A percentile compares a stretch with the other conserved stretches of the same genome.
Conservation (phyloP, 2,329 filamentous ascomycete genomes). For the Botrytis sinoallii region DNA sequence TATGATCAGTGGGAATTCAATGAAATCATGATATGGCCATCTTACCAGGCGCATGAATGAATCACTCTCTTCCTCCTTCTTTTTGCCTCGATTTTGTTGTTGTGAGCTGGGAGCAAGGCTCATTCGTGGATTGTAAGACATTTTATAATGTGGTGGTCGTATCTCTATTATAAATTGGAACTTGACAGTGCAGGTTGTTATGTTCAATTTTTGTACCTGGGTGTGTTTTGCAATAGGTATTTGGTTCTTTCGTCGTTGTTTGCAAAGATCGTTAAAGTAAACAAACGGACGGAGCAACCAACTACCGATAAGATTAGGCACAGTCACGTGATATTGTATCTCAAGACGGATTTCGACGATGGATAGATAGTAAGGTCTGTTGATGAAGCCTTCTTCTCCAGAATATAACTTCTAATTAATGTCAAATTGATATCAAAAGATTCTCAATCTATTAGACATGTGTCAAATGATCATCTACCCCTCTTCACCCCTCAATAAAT, state of each 20-base stretch:
- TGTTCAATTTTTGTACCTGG: not conserved
- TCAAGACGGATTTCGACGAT: too few relatives aligned
- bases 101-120: conserved; percentile 49
- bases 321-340: not conserved
- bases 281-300: conserved; percentile 19
- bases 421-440: not conserved
- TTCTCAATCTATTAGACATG: not conserved
- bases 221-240: not conserved
- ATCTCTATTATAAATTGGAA: not conserved
- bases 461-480: not conserved
- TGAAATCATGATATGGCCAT: conserved; percentile 14
- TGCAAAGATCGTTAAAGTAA: conserved; percentile 18
- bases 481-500: not conserved
- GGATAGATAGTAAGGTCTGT: too few relatives aligned
- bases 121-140: conserved; percentile 52
- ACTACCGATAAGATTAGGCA: conserved; percentile 7
- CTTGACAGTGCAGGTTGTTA: not conserved
- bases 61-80: conserved; percentile 56
- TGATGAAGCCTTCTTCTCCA: not conserved
- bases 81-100: conserved; percentile 47
- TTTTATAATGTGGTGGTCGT: conserved; percentile 28
- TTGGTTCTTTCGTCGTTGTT: not conserved
- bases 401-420: not conserved
- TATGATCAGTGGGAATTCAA: conserved; percentile 23
- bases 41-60: conserved; percentile 55